Evolutionary conservation across 129 eudicot genomes (phyloP).

Genomic region (Flaveria brownii): DNA sequence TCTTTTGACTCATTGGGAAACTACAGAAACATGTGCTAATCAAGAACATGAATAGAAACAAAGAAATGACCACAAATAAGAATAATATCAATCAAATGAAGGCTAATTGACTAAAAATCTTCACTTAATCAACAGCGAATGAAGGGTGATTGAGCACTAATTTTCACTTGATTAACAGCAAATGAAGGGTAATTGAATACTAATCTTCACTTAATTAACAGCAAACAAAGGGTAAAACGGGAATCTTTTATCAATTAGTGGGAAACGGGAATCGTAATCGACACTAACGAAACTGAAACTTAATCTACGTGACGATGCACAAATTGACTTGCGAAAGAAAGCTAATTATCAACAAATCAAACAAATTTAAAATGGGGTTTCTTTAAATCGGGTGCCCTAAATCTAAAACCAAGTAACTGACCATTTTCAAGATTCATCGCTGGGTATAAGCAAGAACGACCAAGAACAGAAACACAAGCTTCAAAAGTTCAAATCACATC

Average conservation of each 20-base stretch:
- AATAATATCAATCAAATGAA: background rate
- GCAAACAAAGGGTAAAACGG: too few relatives aligned
- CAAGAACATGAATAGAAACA: background rate
- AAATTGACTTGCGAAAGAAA: background rate
- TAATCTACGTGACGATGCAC: conserved; percentile 4
- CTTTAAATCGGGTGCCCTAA: conserved; percentile 23
- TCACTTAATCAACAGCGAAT: conserved; percentile 20
- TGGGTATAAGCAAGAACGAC: background rate
- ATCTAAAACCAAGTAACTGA: background rate
- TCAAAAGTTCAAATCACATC: background rate
- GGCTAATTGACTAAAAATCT: conserved; percentile 9
- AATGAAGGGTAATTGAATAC: conserved; percentile 11
- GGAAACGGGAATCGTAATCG: background rate
- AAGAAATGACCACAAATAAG: background rate
- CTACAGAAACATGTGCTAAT: background rate
- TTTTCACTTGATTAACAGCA: conserved; percentile 19
- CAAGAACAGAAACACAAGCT: background rate
- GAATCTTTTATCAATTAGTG: too few relatives aligned
- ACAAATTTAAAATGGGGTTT: background rate
- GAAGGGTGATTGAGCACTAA: conserved; percentile 4
- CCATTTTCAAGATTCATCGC: background rate
- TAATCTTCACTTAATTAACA: background rate
- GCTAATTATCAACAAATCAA: background rate
- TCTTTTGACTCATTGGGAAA: background rate
- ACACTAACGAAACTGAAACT: background rate